Conservation (phyloP, 2,329 filamentous ascomycete genomes). For the Penicillium frequentans region DNA sequence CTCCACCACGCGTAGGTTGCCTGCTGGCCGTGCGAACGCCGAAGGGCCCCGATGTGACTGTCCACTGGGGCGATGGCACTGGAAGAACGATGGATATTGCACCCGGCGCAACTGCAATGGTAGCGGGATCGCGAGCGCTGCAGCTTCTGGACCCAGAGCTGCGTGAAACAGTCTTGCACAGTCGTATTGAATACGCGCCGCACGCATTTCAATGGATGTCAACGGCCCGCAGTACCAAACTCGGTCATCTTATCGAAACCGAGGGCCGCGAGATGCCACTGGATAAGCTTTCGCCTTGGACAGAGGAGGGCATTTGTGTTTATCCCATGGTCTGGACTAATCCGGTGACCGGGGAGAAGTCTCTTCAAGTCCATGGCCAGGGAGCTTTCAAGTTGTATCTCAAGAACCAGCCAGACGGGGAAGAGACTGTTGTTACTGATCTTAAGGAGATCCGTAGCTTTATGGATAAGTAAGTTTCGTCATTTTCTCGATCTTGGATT, state of each 20-base stretch:
- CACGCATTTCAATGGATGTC: conserved; percentile 42
- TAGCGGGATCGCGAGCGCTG: conserved; percentile 15
- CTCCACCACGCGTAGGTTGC: conserved; percentile 37
- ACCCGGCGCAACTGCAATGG: conserved; percentile 37
- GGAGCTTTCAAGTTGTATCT: conserved; percentile 37
- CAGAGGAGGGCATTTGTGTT: conserved; percentile 1
- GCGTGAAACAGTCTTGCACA: conserved; percentile 28
- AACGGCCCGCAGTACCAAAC: conserved; percentile 31
- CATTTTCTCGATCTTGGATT: background rate
- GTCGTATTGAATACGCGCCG: conserved; percentile 38
- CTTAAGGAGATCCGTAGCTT: background rate
- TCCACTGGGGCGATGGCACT: conserved; percentile 38
- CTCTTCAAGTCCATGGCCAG: conserved; percentile 39
- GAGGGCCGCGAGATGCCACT: conserved; percentile 15
- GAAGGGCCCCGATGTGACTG: conserved; percentile 30
- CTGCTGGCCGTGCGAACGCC: conserved; percentile 37
- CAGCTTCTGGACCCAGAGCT: conserved; percentile 29
- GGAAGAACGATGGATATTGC: conserved; percentile 34
- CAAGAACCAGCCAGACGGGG: background rate
- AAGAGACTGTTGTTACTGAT: background rate
- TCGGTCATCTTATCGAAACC: conserved; percentile 34
- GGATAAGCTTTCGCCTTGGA: background rate
- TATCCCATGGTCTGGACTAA: conserved; percentile 43
- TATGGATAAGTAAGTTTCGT: background rate
- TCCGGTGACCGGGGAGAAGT: conserved; percentile 32